Percentiles rank a stretch among this genome's conserved stretches.
phyloP scores from a whole-genome alignment of 2,329 filamentous ascomycete genomes.

The Colletotrichum camelliae region DNA sequence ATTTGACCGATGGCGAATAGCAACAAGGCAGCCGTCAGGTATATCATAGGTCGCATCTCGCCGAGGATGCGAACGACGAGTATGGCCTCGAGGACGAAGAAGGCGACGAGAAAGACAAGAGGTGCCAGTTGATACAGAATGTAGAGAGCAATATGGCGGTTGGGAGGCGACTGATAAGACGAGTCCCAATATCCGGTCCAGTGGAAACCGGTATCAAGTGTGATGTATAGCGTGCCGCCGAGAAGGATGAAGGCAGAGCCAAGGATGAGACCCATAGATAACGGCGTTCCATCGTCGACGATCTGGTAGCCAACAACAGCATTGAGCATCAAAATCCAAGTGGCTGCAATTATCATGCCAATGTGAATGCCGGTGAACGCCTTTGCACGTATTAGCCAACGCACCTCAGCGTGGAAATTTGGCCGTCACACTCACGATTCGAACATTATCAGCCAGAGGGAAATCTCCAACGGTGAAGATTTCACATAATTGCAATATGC shows the following conservation, averaged over 20 bases:
- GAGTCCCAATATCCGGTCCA: slow-evolving; percentile 82
- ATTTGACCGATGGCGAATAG: slow-evolving; percentile 92
- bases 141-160: slow-evolving; percentile 85
- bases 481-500: slow-evolving; percentile 90
- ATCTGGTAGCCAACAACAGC: slow-evolving; percentile 92
- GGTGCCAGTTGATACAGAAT: slow-evolving; percentile 92
- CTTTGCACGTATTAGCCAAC: slow-evolving; percentile 44
- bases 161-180: slow-evolving; percentile 58
- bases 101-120: slow-evolving; percentile 86
- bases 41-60: slow-evolving; percentile 92
- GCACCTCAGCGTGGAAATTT: background rate
- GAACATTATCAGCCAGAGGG: slow-evolving; percentile 72
- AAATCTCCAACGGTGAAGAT: slow-evolving; percentile 96
- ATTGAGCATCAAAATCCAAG: slow-evolving; percentile 92
- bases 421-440: slow-evolving; percentile 67
- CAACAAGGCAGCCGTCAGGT: slow-evolving; percentile 74
- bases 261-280: slow-evolving; percentile 79
- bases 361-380: slow-evolving; percentile 91
- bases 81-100: slow-evolving; percentile 82
- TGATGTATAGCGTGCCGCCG: slow-evolving; percentile 92
- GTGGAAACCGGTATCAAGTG: slow-evolving; percentile 86
- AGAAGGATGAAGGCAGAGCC: slow-evolving; percentile 76
- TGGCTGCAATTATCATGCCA: slow-evolving; percentile 84
- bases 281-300: slow-evolving; percentile 87
- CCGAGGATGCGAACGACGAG: slow-evolving; percentile 87